A percentile compares a stretch with the other conserved stretches of the same genome.
Evolutionary conservation across 306 rosid genomes (phyloP).

Genomic region (Vicia villosa): DNA sequence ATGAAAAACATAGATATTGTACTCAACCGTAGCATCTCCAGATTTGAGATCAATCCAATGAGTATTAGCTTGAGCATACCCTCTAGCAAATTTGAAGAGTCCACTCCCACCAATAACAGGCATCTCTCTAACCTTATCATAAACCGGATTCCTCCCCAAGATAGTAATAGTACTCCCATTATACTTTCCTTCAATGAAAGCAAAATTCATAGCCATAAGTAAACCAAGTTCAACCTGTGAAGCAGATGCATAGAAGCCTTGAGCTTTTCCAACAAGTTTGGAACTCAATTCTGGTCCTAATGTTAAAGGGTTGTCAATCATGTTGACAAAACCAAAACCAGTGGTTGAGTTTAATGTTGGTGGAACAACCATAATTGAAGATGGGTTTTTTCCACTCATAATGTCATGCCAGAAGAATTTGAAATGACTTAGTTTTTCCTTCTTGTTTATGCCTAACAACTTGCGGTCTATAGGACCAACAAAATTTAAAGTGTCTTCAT

Average conservation of each 20-base stretch:
- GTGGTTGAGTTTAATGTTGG: conserved; percentile 27
- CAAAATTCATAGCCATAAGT: conserved; percentile 64
- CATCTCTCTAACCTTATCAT: conserved; percentile 55
- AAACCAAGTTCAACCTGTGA: conserved; percentile 41
- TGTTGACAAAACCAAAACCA: conserved; percentile 33
- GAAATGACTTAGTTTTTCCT: conserved; percentile 57
- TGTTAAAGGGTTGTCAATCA: conserved; percentile 46
- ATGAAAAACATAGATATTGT: conserved; percentile 41
- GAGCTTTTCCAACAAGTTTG: conserved; percentile 45
- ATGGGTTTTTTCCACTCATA: conserved; percentile 21
- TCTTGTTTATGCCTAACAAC: conserved; percentile 28
- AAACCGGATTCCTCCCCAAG: conserved; percentile 53
- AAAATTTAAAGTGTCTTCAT: conserved; percentile 19
- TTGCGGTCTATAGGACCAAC: conserved; percentile 35
- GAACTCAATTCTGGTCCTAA: conserved; percentile 40
- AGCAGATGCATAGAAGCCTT: conserved; percentile 56
- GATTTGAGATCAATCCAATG: background rate
- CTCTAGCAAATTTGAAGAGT: conserved; percentile 61
- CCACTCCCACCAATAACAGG: conserved; percentile 78
- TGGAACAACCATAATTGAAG: conserved; percentile 29
- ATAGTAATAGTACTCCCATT: conserved; percentile 58
- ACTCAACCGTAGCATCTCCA: conserved; percentile 55
- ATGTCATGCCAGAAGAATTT: conserved; percentile 63
- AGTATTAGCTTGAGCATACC: conserved; percentile 53
- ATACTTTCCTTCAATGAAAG: conserved; percentile 57